Conservation (phyloP, 2,329 filamentous ascomycete genomes). For the Fusarium albidum region DNA sequence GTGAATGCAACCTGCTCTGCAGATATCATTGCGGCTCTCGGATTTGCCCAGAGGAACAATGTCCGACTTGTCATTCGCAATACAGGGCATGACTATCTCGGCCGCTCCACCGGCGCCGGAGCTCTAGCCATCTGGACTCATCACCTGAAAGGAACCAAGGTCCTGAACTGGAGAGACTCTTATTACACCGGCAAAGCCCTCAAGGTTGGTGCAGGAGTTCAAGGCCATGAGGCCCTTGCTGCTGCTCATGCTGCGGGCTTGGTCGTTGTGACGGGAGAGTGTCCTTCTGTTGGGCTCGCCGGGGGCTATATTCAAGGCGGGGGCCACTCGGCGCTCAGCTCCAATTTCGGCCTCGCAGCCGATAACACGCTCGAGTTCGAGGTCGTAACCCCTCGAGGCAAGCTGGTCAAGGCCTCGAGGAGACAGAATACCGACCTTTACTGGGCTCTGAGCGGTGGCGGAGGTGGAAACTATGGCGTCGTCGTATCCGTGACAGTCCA, state of each 20-base stretch:
- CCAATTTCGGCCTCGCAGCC: slow-evolving; percentile 63
- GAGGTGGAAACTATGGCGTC: slow-evolving; percentile 65
- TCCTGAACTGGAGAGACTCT: slow-evolving; percentile 48
- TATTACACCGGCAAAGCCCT: slow-evolving; percentile 61
- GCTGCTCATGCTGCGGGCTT: slow-evolving; percentile 56
- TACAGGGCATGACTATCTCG: slow-evolving; percentile 63
- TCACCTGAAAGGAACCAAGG: slow-evolving; percentile 50
- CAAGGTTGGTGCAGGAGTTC: slow-evolving; percentile 62
- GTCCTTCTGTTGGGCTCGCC: slow-evolving; percentile 61
- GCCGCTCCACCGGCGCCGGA: slow-evolving; percentile 64
- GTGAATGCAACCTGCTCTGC: slow-evolving; percentile 44
- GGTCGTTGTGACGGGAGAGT: slow-evolving; percentile 63
- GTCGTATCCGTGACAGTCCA: slow-evolving; percentile 64
- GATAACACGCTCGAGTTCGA: slow-evolving; percentile 66
- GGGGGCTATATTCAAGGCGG: slow-evolving; percentile 72
- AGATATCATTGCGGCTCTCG: slow-evolving; percentile 45
- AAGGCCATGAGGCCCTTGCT: slow-evolving; percentile 55
- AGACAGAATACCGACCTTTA: slow-evolving; percentile 63
- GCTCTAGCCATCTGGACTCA: slow-evolving; percentile 52
- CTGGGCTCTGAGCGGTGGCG: slow-evolving; percentile 69
- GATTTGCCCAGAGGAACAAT: slow-evolving; percentile 47
- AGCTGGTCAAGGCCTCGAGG: slow-evolving; percentile 55
- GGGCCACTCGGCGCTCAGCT: slow-evolving; percentile 58
- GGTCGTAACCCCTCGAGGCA: slow-evolving; percentile 61
- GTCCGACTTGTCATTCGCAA: slow-evolving; percentile 61